Percentiles rank a stretch among this genome's conserved stretches.
Conservation (phyloP, 2,329 filamentous ascomycete species). For the Magnaporthiopsis incrustans region DNA sequence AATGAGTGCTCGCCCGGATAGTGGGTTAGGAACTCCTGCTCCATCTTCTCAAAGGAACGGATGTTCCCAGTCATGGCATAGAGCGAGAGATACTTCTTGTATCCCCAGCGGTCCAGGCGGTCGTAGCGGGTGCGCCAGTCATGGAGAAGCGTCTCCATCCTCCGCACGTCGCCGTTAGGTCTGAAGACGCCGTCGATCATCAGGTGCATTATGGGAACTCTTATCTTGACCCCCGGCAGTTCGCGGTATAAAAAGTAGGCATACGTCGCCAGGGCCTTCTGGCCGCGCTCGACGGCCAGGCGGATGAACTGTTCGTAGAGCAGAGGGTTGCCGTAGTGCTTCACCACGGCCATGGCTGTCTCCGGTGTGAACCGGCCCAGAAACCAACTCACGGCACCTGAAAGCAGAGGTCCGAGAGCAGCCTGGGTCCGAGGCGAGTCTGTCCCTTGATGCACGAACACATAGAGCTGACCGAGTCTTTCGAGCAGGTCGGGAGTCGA, state of each 20-base stretch:
- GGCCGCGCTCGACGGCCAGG: constrained; percentile 18
- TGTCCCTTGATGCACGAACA: background rate
- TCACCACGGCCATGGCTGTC: constrained; percentile 30
- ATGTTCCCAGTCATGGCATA: constrained; percentile 41
- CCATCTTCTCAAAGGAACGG: constrained; percentile 35
- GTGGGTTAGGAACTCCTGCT: constrained; percentile 31
- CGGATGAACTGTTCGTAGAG: constrained; percentile 38
- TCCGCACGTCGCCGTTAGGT: constrained; percentile 26
- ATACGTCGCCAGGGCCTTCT: constrained; percentile 25
- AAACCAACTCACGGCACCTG: background rate
- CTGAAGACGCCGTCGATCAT: constrained; percentile 35
- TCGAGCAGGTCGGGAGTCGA: background rate
- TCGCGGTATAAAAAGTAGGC: constrained; percentile 40
- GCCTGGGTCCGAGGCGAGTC: background rate
- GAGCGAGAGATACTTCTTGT: constrained; percentile 39
- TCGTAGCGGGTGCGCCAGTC: constrained; percentile 39
- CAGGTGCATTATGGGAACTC: constrained; percentile 30
- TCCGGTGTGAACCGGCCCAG: constrained; percentile 10
- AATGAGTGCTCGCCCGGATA: constrained; percentile 23
- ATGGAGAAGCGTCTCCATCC: constrained; percentile 36
- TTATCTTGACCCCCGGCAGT: constrained; percentile 29
- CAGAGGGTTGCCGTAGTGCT: constrained; percentile 26
- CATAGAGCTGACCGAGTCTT: constrained; percentile 1
- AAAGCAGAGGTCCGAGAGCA: background rate
- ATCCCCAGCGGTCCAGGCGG: constrained; percentile 34